Evolutionary conservation across 164 flowering plant genomes (phyloP), one percentile per base, ranked within the genome.

Genomic region (Aristolochia contorta): DNA sequence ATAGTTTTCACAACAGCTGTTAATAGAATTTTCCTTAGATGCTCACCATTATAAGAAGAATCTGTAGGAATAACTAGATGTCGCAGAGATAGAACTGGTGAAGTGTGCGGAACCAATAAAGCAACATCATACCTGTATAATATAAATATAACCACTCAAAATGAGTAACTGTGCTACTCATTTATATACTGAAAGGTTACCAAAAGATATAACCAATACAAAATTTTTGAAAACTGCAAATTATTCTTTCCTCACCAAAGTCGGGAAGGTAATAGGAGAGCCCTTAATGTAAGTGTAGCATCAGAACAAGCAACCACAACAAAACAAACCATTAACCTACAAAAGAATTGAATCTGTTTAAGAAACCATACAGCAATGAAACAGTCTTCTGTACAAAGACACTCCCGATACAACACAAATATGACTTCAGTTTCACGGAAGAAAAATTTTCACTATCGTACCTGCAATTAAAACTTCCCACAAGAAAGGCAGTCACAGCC

Each of bases 71-170:
- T 49, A 53, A 86, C 68, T 16, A 80, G 77, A 79, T 94, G 96
- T 74, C 84, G 92, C 80, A 94, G 69, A 62, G 95, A 67, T 68
- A 94, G 69, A 52, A 87, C 86, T 23, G 97, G 99, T 6, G 95
- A 84, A 61, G 83, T 66, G 33, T 77, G 69, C 37, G 96, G 88
- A 60, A 65, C 77, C 73, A 91, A 75, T 20, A 72, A 54, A 56
- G 96, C 96, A 71, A 94, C 84, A 72, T 94, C 99, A 81, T 84
- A 94, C 99, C 99, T 94, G 81, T 67, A 71, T 69, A 41, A 53
- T 15, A 53, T 22, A 23, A n/a, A 52, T 12, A 9, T 53, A 20
- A 22, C 16, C 23, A 22, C 23, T 27, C 22, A 22, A 22, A 3
- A 16, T 15, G 16, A 22, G 16, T 10, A 23, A 22, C 16, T 9